phyloP scores from a whole-genome alignment of 1,284 basidiomycete genomes.

The Apiotrichum veenhuisii region DNA sequence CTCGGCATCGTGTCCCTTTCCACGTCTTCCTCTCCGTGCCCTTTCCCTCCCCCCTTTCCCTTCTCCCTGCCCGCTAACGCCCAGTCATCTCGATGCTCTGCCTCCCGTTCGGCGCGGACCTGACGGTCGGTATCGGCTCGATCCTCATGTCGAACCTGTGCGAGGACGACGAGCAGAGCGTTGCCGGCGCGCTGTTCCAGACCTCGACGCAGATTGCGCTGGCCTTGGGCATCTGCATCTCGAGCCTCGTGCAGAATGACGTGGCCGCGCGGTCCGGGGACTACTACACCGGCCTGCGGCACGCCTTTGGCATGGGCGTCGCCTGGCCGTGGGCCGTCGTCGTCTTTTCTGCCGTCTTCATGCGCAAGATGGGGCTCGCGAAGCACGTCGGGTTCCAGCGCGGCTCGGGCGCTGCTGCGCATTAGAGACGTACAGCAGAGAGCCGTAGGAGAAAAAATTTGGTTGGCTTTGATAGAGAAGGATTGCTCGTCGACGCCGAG shows the following conservation, averaged over 20 bases:
- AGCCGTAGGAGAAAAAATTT: not conserved
- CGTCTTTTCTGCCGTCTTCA: conserved; percentile 11
- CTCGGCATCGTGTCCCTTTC: no score
- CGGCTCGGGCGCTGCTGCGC: not conserved
- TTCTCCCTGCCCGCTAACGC: not conserved
- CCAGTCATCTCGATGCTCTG: conserved; percentile 27
- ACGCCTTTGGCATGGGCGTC: conserved; percentile 26
- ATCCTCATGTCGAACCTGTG: conserved; percentile 38
- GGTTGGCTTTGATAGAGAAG: no score
- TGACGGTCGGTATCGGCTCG: conserved; percentile 33
- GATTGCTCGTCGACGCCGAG: no score
- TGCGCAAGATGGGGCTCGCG: conserved; percentile 18
- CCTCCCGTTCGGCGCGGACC: conserved; percentile 34
- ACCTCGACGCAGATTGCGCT: conserved; percentile 27
- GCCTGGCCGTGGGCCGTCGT: conserved; percentile 22
- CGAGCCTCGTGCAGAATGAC: conserved; percentile 20
- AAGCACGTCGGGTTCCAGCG: conserved; percentile 12
- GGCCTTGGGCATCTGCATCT: conserved; percentile 31
- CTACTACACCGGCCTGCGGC: conserved; percentile 20
- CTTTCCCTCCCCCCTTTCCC: no score
- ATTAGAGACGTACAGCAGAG: not conserved
- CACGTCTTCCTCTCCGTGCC: no score
- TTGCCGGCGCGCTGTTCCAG: conserved; percentile 37
- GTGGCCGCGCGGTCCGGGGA: conserved; percentile 12
- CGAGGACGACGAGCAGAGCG: conserved; percentile 32